Evolutionary conservation across 2,329 filamentous ascomycete genomes (phyloP).

Genomic region (Byssochlamys sp.): DNA sequence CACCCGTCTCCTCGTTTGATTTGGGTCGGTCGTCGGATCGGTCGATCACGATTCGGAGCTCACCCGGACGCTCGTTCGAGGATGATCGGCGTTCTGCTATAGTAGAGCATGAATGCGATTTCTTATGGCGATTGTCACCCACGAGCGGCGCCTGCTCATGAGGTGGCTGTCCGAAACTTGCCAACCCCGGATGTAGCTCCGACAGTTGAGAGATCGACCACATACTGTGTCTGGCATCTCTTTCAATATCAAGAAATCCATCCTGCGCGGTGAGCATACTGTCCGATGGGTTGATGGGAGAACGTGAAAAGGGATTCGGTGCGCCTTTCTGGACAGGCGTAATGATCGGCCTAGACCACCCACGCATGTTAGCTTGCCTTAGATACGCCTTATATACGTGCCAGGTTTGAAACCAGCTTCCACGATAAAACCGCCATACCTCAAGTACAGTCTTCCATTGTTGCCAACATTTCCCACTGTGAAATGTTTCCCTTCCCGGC

Average conservation of each 20-base stretch:
- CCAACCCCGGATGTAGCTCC: slow-evolving; percentile 20
- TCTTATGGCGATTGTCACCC: slow-evolving; percentile 37
- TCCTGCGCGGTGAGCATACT: slow-evolving; percentile 42
- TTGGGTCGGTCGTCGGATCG: slow-evolving; percentile 56
- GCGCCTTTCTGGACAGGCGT: slow-evolving; percentile 23
- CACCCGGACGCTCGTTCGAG: slow-evolving; percentile 45
- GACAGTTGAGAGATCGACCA: slow-evolving; percentile 36
- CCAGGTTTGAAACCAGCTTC: background rate
- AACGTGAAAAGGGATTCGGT: slow-evolving; percentile 12
- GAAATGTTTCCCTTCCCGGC: slow-evolving; percentile 62
- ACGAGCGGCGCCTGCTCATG: slow-evolving; percentile 13
- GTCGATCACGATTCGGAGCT: slow-evolving; percentile 72
- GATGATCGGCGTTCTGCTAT: slow-evolving; percentile 51
- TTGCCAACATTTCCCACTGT: slow-evolving; percentile 73
- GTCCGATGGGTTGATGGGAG: slow-evolving; percentile 50
- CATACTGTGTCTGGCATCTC: slow-evolving; percentile 25
- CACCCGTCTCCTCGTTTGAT: slow-evolving; percentile 48
- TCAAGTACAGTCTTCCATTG: slow-evolving; percentile 72
- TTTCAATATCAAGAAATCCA: slow-evolving; percentile 20
- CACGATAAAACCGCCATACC: slow-evolving; percentile 44
- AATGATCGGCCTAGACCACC: slow-evolving; percentile 22
- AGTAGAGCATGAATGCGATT: slow-evolving; percentile 69
- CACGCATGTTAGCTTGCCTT: background rate
- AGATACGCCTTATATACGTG: background rate
- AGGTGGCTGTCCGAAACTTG: slow-evolving; percentile 16